Percentiles rank a stretch among this genome's conserved stretches.
phyloP scores from a whole-genome alignment of 2,329 filamentous ascomycete species.

The Elsinoe arachidis region DNA sequence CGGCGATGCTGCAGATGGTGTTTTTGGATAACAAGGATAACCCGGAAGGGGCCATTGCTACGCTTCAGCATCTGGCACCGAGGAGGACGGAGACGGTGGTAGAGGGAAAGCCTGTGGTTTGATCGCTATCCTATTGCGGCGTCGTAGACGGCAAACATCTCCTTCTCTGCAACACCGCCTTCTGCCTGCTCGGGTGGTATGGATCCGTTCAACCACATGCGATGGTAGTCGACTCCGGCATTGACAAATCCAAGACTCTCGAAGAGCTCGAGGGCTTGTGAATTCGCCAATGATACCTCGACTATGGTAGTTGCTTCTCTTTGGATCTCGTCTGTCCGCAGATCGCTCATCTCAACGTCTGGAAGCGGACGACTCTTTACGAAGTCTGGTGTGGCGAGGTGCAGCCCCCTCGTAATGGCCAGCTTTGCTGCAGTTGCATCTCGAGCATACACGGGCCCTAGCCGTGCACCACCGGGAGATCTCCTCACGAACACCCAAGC shows the following conservation, averaged over 20 bases:
- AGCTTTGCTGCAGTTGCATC: slow-evolving; percentile 20
- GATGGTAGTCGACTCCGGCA: slow-evolving; percentile 27
- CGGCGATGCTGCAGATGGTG: slow-evolving; percentile 84
- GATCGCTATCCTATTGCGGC: slow-evolving; percentile 20
- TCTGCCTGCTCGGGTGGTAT: slow-evolving; percentile 26
- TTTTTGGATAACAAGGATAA: slow-evolving; percentile 94
- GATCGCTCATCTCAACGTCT: slow-evolving; percentile 14
- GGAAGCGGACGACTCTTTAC: slow-evolving; percentile 14
- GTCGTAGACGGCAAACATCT: slow-evolving; percentile 31
- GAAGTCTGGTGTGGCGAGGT: slow-evolving; percentile 16
- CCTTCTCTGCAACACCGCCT: slow-evolving; percentile 24
- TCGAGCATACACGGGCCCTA: slow-evolving; percentile 31
- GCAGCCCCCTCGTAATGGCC: slow-evolving; percentile 24
- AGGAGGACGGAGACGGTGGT: background rate
- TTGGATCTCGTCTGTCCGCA: slow-evolving; percentile 15
- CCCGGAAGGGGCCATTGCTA: slow-evolving; percentile 69
- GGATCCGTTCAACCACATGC: slow-evolving; percentile 31
- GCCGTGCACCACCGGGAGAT: slow-evolving; percentile 26
- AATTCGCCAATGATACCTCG: slow-evolving; percentile 29
- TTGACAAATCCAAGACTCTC: slow-evolving; percentile 27
- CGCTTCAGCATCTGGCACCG: slow-evolving; percentile 25
- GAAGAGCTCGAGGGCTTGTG: slow-evolving; percentile 24
- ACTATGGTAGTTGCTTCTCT: slow-evolving; percentile 22
- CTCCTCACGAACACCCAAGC: slow-evolving; percentile 28
- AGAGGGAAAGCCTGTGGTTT: background rate